phyloP scores from a whole-genome alignment of 257 asterid species.

The Linaria vulgaris region DNA sequence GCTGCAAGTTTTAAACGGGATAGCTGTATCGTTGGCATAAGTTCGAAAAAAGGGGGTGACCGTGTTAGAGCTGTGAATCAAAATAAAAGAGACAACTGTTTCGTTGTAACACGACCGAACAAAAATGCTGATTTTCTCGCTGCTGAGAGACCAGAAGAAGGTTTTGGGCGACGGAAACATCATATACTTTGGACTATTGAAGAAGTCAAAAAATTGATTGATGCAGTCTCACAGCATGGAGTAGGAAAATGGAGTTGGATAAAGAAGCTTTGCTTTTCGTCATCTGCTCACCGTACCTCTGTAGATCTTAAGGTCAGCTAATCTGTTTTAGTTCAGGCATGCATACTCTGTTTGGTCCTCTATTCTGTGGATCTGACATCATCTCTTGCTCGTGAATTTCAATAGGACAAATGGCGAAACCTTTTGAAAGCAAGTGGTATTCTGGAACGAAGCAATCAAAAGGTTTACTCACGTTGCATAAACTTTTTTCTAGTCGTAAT shows the following conservation, averaged over 20 bases:
- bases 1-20: constrained; percentile 29
- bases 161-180: constrained; percentile 66
- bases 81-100: constrained; percentile 22
- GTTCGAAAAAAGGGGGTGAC: constrained; percentile 29
- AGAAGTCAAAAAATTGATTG: constrained; percentile 76
- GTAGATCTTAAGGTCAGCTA: constrained; percentile 84
- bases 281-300: constrained; percentile 84
- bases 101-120: constrained; percentile 1
- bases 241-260: constrained; percentile 96
- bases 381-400: constrained; percentile 23
- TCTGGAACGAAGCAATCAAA: constrained; percentile 51
- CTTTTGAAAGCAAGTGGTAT: constrained; percentile 86
- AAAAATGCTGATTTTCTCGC: constrained; percentile 21
- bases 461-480: constrained; percentile 40
- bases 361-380: background rate
- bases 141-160: constrained; percentile 42
- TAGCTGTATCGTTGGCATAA: constrained; percentile 19
- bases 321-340: background rate
- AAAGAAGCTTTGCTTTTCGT: constrained; percentile 68
- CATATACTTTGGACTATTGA: constrained; percentile 83
- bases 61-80: constrained; percentile 9
- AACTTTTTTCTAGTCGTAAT: background rate
- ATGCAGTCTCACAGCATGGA: constrained; percentile 86
- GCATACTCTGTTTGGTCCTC: background rate
- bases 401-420: constrained; percentile 97